Conservation (phyloP, 1,284 basidiomycete species). For the Cutaneotrichosporon sp. region DNA sequence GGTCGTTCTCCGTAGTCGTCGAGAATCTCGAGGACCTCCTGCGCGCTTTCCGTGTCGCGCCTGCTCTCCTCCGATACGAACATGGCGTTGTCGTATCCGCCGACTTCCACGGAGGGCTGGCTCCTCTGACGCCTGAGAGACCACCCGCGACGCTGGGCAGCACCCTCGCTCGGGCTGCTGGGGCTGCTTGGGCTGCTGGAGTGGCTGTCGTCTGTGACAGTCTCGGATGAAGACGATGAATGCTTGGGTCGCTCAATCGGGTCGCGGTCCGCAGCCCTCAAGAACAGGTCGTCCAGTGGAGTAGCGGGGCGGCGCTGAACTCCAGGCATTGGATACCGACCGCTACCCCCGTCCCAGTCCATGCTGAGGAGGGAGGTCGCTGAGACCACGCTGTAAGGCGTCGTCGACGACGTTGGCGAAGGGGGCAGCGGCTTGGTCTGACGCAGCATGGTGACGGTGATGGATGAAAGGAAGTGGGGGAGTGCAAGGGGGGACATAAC, state of each 20-base stretch:
- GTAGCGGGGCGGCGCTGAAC: not conserved
- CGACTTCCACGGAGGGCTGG: too few species aligned
- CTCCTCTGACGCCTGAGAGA: too few species aligned
- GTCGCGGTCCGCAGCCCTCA: not conserved
- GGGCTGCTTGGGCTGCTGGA: not conserved
- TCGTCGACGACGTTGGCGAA: not conserved
- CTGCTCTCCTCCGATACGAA: too few species aligned
- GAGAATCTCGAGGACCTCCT: too few species aligned
- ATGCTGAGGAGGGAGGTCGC: slow-evolving; percentile 2
- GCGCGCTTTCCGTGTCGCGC: too few species aligned
- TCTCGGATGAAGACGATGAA: not conserved
- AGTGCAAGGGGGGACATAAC: too few species aligned
- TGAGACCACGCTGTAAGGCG: not conserved
- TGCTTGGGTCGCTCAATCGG: not conserved
- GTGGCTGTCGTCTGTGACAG: not conserved
- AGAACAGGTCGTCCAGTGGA: not conserved
- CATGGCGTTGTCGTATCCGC: too few species aligned
- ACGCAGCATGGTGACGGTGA: not conserved
- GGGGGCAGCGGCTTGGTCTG: not conserved
- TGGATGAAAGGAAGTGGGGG: too few species aligned
- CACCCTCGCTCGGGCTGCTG: not conserved
- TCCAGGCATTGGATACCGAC: not conserved
- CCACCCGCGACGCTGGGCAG: too few species aligned
- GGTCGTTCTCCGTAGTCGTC: too few species aligned
- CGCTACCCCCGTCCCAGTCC: not conserved